Evolutionary conservation across 2,329 filamentous ascomycete genomes (phyloP).

Genomic region (Cercospora sp.): DNA sequence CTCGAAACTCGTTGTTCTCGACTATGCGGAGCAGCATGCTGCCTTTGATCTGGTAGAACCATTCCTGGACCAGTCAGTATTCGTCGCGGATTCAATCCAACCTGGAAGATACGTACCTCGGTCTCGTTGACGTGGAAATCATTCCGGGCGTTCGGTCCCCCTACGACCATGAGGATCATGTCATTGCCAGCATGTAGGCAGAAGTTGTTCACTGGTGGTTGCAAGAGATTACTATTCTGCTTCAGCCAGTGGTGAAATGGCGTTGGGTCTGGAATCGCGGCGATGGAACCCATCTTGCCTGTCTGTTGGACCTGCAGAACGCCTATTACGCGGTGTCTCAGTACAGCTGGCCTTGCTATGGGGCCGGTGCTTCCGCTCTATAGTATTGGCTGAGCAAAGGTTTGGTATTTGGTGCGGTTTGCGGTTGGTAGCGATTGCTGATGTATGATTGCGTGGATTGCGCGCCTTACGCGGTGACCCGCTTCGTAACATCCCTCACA

Average conservation of each 20-base stretch:
- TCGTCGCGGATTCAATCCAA: too few relatives aligned
- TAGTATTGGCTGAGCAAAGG: neutral
- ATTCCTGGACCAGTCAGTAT: slow-evolving; percentile 61
- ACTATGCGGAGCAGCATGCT: slow-evolving; percentile 92
- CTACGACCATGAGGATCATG: slow-evolving; percentile 88
- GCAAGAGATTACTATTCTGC: slow-evolving; percentile 83
- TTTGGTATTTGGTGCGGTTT: neutral
- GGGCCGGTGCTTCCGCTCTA: neutral
- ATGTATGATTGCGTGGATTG: neutral
- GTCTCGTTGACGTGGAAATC: slow-evolving; percentile 98
- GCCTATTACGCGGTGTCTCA: neutral
- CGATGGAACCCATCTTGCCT: slow-evolving; percentile 11
- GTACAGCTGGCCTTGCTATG: neutral
- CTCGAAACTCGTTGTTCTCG: slow-evolving; percentile 69
- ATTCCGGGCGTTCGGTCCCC: slow-evolving; percentile 89
- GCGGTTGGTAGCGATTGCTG: neutral
- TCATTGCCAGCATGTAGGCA: slow-evolving; percentile 90
- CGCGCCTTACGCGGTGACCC: neutral
- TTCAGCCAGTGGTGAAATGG: slow-evolving; percentile 58
- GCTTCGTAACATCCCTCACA: neutral
- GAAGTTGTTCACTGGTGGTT: slow-evolving; percentile 96
- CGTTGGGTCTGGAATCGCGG: slow-evolving; percentile 14
- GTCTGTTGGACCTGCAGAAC: neutral
- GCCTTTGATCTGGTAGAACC: slow-evolving; percentile 95
- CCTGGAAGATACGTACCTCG: slow-evolving; percentile 2